Conservation (phyloP, 2,329 filamentous ascomycete genomes). For the Fusarium devonianum region DNA sequence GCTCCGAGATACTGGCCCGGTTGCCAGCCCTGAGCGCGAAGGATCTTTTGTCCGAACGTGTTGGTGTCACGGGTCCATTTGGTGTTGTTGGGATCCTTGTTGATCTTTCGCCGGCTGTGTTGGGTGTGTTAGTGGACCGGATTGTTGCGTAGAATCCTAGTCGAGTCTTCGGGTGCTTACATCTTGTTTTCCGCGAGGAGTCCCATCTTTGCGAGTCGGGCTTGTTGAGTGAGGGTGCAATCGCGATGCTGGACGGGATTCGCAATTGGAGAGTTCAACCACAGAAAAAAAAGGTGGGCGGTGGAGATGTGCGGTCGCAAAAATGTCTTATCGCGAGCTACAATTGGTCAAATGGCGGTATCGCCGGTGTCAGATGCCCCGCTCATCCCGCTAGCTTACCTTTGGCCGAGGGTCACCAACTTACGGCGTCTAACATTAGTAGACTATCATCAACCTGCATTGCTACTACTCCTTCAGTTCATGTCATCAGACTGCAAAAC, state of each 20-base stretch:
- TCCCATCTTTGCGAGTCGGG: slow-evolving; percentile 43
- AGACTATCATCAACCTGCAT: too few species aligned
- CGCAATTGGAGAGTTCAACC: slow-evolving; percentile 18
- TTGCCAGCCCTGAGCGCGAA: slow-evolving; percentile 88
- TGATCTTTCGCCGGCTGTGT: slow-evolving; percentile 68
- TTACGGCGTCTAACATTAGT: too few species aligned
- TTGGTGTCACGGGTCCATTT: slow-evolving; percentile 85
- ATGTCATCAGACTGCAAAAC: background rate
- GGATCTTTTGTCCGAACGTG: slow-evolving; percentile 88
- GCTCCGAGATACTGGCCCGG: slow-evolving; percentile 85
- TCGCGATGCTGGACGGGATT: slow-evolving; percentile 10
- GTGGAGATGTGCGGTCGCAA: slow-evolving; percentile 37
- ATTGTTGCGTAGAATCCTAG: background rate
- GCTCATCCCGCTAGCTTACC: slow-evolving; percentile 10
- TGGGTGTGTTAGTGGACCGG: slow-evolving; percentile 15
- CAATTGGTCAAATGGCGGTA: slow-evolving; percentile 36
- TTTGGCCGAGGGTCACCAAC: slow-evolving; percentile 25
- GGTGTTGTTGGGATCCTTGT: slow-evolving; percentile 93
- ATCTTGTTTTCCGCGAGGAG: slow-evolving; percentile 48
- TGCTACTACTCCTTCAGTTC: too few species aligned
- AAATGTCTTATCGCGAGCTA: slow-evolving; percentile 40
- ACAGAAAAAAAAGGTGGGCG: slow-evolving; percentile 43
- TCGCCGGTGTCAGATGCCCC: background rate
- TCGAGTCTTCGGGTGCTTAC: slow-evolving; percentile 31
- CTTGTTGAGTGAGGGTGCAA: slow-evolving; percentile 11